Base-by-base conservation (phyloP, 495 filamentous ascomycete genomes). In the Lentithecium fluviatile region DNA sequence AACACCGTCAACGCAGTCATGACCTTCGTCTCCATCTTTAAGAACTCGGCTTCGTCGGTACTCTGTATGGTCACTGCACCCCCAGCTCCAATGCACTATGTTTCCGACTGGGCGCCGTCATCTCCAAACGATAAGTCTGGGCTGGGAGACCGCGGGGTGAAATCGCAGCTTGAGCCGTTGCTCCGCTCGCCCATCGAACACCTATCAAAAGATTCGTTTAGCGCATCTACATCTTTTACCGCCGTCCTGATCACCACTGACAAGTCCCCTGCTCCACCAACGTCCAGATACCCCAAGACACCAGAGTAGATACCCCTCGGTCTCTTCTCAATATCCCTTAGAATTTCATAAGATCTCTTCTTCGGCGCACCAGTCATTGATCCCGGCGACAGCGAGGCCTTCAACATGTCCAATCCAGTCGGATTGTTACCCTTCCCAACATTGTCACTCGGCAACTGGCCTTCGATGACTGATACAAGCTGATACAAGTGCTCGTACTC, bases 301-400 rank as follows among this genome's bases (percentile, higher is more conserved):
- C 92, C 92, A 2, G 88, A 90, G 71, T 96, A 97, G 29, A 96
- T 71, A 0, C 89, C 84, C 17, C 92, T 79, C 49, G 84, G 80
- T 13, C 77, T 70, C 24, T 45, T 32, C 69, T 96, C 92, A 48
- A 96, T 81, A 0, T 73, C 70, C 52, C 77, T 72, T 42, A 97
- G 77, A 45, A 96, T 79, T 79, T 95, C 83, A 70, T 91, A 95
- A 40, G 85, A 89, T 20, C 92, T 82, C 67, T 88, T 88, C 77
- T 97, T 97, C 0, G 92, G 92, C 4, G 92, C 92, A 12, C 92
- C 92, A 2, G 92, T 97, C 92, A 97, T 97, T 40, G 84, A 89
- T 0, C 92, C 92, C 0, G 92, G 92, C 0, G 92, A 93, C 6
- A 97, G 77, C 40, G 82, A 86, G 2, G 82, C 79, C 13, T 45